phyloP scores from a whole-genome alignment of 495 filamentous ascomycete species.

The Halenospora varia region DNA sequence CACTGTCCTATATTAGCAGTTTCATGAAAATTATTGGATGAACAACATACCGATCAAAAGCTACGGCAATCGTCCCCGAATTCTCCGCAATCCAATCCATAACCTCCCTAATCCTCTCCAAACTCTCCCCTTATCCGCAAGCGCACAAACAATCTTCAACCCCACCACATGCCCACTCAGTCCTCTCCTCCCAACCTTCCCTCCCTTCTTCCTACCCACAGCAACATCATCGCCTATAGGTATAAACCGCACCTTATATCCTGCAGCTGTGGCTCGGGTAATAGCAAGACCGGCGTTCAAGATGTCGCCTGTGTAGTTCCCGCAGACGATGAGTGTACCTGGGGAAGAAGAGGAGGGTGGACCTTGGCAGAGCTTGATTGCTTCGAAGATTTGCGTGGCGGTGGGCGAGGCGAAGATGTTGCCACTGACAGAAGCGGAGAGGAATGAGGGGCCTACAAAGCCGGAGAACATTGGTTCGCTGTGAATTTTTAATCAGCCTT shows the following conservation, averaged over 20 bases:
- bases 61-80: constrained; percentile 22
- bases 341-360: constrained; percentile 43
- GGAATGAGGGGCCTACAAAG: constrained; percentile 58
- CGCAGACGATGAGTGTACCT: constrained; percentile 56
- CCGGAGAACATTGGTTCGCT: constrained; percentile 60
- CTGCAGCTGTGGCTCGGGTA: constrained; percentile 54
- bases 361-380: constrained; percentile 38
- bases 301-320: constrained; percentile 63
- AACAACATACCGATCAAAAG: constrained; percentile 20
- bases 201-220: constrained; percentile 50
- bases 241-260: constrained; percentile 51
- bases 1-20: constrained; percentile 14
- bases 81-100: constrained; percentile 21
- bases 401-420: constrained; percentile 61
- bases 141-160: constrained; percentile 21
- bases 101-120: constrained; percentile 14
- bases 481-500: background rate
- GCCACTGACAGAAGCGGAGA: constrained; percentile 53
- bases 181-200: constrained; percentile 53
- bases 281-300: constrained; percentile 59
- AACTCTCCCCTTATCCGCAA: constrained; percentile 17
- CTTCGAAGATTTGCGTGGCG: constrained; percentile 58
- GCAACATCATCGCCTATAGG: constrained; percentile 59
- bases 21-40: background rate
- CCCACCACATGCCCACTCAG: constrained; percentile 44